These are phyloP conservation scores for Firmiana major DNA, from an alignment of 345 rosid genomes.

Conservation along the genomic window DNA sequence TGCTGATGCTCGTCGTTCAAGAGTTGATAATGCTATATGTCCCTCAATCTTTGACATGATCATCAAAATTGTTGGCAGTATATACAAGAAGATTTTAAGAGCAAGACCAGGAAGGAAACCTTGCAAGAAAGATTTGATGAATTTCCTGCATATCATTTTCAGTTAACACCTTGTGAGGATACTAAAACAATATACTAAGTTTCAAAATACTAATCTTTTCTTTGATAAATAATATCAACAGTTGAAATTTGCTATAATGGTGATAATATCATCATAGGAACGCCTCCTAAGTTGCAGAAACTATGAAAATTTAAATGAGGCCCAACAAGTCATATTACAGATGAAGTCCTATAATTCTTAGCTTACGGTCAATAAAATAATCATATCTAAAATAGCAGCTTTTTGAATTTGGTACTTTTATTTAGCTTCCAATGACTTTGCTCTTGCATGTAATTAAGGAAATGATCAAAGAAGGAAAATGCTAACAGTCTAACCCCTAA, in stretches of 20 bases:
- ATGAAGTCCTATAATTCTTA: neutral
- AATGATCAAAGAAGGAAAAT: neutral
- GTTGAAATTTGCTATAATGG: neutral
- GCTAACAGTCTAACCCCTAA: neutral
- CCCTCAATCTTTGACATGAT: conserved; percentile 97
- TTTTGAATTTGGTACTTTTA: neutral
- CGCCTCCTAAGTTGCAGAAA: neutral
- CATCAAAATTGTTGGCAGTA: conserved; percentile 73
- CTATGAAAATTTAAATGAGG: neutral
- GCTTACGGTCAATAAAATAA: neutral
- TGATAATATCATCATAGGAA: neutral
- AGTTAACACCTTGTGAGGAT: neutral
- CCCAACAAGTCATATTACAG: neutral
- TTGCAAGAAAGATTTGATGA: conserved; percentile 93
- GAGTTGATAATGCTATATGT: conserved; percentile 66
- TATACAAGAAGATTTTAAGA: conserved; percentile 71
- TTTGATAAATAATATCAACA: neutral
- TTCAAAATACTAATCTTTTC: neutral
- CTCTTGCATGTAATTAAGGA: neutral
- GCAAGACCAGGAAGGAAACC: conserved; percentile 98
- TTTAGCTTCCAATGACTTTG: neutral
- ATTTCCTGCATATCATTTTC: conserved; percentile 47
- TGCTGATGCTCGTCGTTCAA: conserved; percentile 82
- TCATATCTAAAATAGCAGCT: neutral
- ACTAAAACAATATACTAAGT: neutral